Percentiles rank a stretch among this genome's conserved stretches.
Evolutionary conservation across 1,284 basidiomycete genomes (phyloP).

Genomic region (Cystobasidiaceae sp.): DNA sequence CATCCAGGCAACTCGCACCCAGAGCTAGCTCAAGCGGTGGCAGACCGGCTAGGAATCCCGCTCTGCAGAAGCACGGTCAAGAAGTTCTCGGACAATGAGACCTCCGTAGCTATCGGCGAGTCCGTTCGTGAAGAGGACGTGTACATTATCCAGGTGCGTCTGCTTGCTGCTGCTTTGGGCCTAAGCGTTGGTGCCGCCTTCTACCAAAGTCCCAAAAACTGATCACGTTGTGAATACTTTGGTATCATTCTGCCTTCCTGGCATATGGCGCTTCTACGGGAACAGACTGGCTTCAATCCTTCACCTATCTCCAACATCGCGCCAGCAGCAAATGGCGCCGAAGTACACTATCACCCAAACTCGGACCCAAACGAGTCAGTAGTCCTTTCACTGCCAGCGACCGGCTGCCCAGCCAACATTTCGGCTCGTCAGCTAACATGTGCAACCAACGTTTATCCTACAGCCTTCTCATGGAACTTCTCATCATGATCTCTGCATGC

Average conservation of each 20-base stretch:
- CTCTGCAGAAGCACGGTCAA: conserved; percentile 86
- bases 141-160: conserved; percentile 78
- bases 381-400: background rate
- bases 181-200: too few species aligned
- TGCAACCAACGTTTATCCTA: background rate
- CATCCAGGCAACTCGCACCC: conserved; percentile 90
- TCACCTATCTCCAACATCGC: conserved; percentile 32
- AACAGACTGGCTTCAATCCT: conserved; percentile 45
- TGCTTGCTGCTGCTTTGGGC: too few species aligned
- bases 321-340: conserved; percentile 18
- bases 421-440: background rate
- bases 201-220: too few species aligned
- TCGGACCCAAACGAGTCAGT: conserved; percentile 34
- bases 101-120: conserved; percentile 55
- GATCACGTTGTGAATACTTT: too few species aligned
- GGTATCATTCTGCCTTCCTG: too few species aligned
- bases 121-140: conserved; percentile 96
- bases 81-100: conserved; percentile 67
- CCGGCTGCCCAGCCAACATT: background rate
- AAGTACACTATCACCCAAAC: conserved; percentile 28
- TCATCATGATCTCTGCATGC: conserved; percentile 65
- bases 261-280: background rate
- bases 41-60: conserved; percentile 84
- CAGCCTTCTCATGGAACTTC: conserved; percentile 62
- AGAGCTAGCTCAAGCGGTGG: conserved; percentile 88